Conservation (phyloP, 2,329 filamentous ascomycete genomes). For the Penicillium sp. region DNA sequence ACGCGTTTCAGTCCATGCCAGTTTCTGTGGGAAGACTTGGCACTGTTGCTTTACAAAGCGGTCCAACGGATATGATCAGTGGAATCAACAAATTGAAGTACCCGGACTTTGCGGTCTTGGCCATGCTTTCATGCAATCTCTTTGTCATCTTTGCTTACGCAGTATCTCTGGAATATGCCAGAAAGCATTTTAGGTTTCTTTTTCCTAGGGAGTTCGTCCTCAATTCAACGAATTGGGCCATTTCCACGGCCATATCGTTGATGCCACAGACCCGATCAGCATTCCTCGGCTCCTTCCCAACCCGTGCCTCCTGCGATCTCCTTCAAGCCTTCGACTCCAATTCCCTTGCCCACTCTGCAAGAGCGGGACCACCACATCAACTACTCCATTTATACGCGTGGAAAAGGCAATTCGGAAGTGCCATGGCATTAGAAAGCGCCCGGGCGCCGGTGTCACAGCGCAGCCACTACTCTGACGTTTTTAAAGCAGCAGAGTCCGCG, state of each 20-base stretch:
- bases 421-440: no score
- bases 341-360: slow-evolving; percentile 50
- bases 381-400: neutral
- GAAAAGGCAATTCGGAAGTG: neutral
- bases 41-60: neutral
- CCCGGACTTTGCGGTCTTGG: slow-evolving; percentile 32
- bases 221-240: slow-evolving; percentile 28
- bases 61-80: slow-evolving; percentile 22
- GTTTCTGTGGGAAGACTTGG: neutral
- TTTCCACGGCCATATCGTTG: slow-evolving; percentile 42
- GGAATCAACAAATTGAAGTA: slow-evolving; percentile 37
- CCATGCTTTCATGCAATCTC: slow-evolving; percentile 21
- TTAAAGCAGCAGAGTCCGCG: slow-evolving; percentile 43
- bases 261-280: slow-evolving; percentile 51
- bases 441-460: slow-evolving; percentile 19
- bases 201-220: slow-evolving; percentile 22
- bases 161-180: neutral
- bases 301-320: slow-evolving; percentile 44
- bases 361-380: slow-evolving; percentile 32
- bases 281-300: slow-evolving; percentile 46
- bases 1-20: neutral
- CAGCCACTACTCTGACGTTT: slow-evolving; percentile 41
- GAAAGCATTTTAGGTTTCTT: neutral
- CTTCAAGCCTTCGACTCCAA: slow-evolving; percentile 46
- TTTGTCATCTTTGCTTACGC: neutral